phyloP scores from a whole-genome alignment of 768 basidiomycete species.

The Chalciporus chontae region DNA sequence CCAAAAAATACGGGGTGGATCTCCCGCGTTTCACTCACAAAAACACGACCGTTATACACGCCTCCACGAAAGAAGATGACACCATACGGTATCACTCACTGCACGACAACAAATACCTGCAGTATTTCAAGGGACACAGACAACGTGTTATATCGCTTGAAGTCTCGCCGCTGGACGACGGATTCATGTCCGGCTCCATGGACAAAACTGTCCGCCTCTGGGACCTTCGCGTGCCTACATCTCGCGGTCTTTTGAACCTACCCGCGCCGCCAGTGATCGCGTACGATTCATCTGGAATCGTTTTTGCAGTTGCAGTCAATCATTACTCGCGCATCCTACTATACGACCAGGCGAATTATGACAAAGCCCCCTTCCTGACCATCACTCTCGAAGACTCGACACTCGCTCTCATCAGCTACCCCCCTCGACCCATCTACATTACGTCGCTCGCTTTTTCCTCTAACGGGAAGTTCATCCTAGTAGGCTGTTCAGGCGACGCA shows the following conservation, averaged over 20 bases:
- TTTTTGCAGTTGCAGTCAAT: slow-evolving; percentile 87
- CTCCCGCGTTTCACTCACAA: slow-evolving; percentile 94
- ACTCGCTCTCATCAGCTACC: slow-evolving; percentile 69
- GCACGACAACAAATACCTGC: slow-evolving; percentile 94
- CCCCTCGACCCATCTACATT: slow-evolving; percentile 85
- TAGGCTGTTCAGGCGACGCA: slow-evolving; percentile 88
- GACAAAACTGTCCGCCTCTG: slow-evolving; percentile 95
- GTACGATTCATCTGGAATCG: slow-evolving; percentile 77
- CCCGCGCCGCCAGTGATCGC: slow-evolving; percentile 76
- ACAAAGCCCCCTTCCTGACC: slow-evolving; percentile 88
- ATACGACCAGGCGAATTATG: slow-evolving; percentile 83
- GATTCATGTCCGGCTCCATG: slow-evolving; percentile 91
- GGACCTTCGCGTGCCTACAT: slow-evolving; percentile 82
- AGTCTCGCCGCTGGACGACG: slow-evolving; percentile 89
- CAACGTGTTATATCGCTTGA: slow-evolving; percentile 85
- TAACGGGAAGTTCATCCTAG: slow-evolving; percentile 84
- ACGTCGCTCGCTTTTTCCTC: slow-evolving; percentile 89
- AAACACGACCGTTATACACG: slow-evolving; percentile 77
- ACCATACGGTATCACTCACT: slow-evolving; percentile 92
- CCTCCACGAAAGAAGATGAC: slow-evolving; percentile 94
- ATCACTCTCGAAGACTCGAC: slow-evolving; percentile 82
- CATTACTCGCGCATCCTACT: slow-evolving; percentile 77
- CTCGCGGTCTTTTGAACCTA: slow-evolving; percentile 75
- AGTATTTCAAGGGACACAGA: slow-evolving; percentile 95
- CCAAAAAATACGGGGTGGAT: slow-evolving; percentile 97